Conservation (phyloP, 1,284 basidiomycete species). For the Somion occarium region DNA sequence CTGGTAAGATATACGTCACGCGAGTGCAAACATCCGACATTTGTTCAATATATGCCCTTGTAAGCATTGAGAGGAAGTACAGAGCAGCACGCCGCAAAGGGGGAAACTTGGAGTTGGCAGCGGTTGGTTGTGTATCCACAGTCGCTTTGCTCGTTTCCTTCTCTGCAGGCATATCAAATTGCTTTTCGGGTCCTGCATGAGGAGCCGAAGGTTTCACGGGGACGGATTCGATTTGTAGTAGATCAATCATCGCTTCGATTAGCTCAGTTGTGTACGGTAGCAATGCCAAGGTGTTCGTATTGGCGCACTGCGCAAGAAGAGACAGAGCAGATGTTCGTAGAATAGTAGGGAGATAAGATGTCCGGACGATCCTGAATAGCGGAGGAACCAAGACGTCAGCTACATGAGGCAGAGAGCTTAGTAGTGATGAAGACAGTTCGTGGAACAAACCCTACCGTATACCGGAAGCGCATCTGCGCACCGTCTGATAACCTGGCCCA, state of each 20-base stretch:
- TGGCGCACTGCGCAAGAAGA: conserved; percentile 70
- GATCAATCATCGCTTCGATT: conserved; percentile 64
- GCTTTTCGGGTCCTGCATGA: no score
- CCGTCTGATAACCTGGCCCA: conserved; percentile 74
- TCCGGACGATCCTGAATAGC: conserved; percentile 58
- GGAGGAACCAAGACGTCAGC: conserved; percentile 71
- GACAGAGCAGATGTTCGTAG: conserved; percentile 82
- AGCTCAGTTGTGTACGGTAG: conserved; percentile 62
- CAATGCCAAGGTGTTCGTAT: conserved; percentile 59
- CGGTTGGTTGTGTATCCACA: conserved; percentile 53
- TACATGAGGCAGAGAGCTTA: conserved; percentile 25
- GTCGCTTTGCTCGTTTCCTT: conserved; percentile 18
- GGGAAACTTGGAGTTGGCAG: conserved; percentile 63
- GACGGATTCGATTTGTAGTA: conserved; percentile 73
- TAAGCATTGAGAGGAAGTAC: conserved; percentile 68
- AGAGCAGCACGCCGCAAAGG: conserved; percentile 79
- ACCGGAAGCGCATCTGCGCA: conserved; percentile 67
- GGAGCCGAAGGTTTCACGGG: conserved; percentile 16
- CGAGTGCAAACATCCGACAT: conserved; percentile 15
- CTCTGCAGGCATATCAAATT: conserved; percentile 10
- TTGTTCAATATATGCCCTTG: conserved; percentile 47
- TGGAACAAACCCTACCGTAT: conserved; percentile 50
- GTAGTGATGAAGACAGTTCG: conserved; percentile 1
- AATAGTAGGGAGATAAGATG: conserved; percentile 57
- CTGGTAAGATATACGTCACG: conserved; percentile 27